phyloP scores from a whole-genome alignment of 371 early-diverging fungal species.

The Mucor racemosus region DNA sequence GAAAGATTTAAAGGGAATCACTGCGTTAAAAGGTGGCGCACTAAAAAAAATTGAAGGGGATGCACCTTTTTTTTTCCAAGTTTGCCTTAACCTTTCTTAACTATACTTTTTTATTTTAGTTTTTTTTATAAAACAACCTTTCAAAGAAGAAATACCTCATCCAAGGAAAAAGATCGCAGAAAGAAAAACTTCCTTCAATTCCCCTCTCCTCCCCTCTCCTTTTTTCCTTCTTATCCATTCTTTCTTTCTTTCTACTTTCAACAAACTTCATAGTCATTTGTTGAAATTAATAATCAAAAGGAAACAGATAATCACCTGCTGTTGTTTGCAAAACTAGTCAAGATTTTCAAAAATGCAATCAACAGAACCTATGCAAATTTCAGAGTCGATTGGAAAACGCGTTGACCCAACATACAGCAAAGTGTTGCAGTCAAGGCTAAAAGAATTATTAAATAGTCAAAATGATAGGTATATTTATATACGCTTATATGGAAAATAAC shows the following conservation, averaged over 20 bases:
- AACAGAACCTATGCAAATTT: constrained; percentile 25
- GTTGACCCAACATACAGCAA: constrained; percentile 57
- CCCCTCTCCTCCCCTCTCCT: background rate
- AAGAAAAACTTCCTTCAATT: background rate
- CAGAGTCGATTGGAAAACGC: constrained; percentile 52
- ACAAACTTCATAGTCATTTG: background rate
- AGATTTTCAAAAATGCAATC: background rate
- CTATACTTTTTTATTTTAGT: background rate
- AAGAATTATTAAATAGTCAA: constrained; percentile 42
- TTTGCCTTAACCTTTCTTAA: background rate
- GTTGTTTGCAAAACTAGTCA: background rate
- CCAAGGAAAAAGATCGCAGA: background rate
- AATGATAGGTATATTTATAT: constrained; percentile 45
- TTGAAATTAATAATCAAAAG: background rate
- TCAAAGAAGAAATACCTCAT: background rate
- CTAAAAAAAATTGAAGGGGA: background rate
- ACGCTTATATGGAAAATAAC: background rate
- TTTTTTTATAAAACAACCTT: background rate
- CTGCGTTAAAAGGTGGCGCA: constrained; percentile 1
- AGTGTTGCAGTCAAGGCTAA: constrained; percentile 45
- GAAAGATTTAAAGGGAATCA: background rate
- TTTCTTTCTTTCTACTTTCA: background rate
- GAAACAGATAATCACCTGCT: background rate
- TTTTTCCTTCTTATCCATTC: background rate
- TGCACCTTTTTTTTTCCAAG: background rate